phyloP scores from a whole-genome alignment of 768 basidiomycete species.

The Neoboletus magnificus region DNA sequence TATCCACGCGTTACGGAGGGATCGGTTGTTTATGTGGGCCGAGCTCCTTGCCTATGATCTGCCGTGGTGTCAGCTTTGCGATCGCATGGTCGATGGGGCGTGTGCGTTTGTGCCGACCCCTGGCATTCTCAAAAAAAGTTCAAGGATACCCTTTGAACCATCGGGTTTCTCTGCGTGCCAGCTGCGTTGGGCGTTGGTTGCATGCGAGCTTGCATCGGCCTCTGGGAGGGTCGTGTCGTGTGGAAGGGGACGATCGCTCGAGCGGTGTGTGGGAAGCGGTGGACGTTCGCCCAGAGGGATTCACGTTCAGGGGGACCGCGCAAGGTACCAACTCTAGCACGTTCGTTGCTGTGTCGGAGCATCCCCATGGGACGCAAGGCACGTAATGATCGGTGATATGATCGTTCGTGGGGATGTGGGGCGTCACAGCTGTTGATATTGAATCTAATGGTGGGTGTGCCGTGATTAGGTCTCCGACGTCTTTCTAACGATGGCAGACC shows the following conservation, averaged over 20 bases:
- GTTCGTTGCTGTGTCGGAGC: background rate
- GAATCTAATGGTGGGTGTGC: background rate
- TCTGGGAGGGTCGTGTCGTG: background rate
- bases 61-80: background rate
- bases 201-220: background rate
- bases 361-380: background rate
- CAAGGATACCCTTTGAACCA: background rate
- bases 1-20: too few relatives aligned
- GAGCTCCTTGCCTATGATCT: too few relatives aligned
- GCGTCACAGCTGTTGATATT: too few relatives aligned
- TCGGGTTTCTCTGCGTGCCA: too few relatives aligned
- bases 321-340: background rate
- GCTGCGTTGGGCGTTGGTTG: background rate
- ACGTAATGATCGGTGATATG: background rate
- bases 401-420: background rate
- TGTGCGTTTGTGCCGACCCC: background rate
- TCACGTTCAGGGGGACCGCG: background rate
- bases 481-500: too few relatives aligned
- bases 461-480: background rate
- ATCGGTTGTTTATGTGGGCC: too few relatives aligned
- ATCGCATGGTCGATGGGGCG: background rate
- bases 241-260: background rate
- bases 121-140: background rate
- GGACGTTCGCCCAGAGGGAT: too few relatives aligned
- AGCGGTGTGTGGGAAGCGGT: background rate